Evolutionary conservation across 306 rosid genomes (phyloP).

Genomic region (Glycine tomentella): DNA sequence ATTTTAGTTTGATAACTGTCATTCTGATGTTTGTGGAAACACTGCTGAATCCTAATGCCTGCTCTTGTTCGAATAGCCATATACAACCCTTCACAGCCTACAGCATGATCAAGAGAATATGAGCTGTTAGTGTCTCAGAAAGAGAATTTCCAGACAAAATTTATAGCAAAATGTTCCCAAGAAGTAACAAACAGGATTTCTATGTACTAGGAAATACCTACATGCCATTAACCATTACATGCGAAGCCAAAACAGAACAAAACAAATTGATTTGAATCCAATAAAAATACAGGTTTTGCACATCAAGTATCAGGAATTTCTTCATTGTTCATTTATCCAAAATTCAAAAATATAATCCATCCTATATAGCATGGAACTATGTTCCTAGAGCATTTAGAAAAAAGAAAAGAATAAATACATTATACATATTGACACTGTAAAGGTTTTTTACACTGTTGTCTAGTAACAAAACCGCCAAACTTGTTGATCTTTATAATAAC

Average conservation of each 20-base stretch:
- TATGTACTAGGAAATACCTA: slow-evolving; percentile 17
- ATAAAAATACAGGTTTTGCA: background rate
- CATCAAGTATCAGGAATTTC: slow-evolving; percentile 15
- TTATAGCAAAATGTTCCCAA: slow-evolving; percentile 9
- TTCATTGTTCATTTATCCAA: background rate
- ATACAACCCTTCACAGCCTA: slow-evolving; percentile 87
- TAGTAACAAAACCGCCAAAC: background rate
- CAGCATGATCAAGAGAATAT: slow-evolving; percentile 31
- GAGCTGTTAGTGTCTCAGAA: slow-evolving; percentile 41
- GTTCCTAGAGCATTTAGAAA: background rate
- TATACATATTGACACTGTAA: too few relatives aligned
- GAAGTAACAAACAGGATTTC: background rate
- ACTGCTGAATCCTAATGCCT: slow-evolving; percentile 98
- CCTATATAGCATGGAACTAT: background rate
- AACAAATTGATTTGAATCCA: slow-evolving; percentile 18
- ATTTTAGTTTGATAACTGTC: slow-evolving; percentile 95
- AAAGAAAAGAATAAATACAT: background rate
- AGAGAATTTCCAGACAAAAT: slow-evolving; percentile 22
- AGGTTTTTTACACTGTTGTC: background rate
- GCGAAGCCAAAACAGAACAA: background rate
- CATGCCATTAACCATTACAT: background rate
- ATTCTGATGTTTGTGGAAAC: slow-evolving; percentile 97
- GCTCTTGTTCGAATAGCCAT: slow-evolving; percentile 99
- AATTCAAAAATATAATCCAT: background rate
- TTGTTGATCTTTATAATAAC: background rate